Percentiles rank a stretch among this genome's conserved stretches.
Evolutionary conservation across 495 filamentous ascomycete genomes (phyloP).

Genomic region (Apiosordaria backusii): DNA sequence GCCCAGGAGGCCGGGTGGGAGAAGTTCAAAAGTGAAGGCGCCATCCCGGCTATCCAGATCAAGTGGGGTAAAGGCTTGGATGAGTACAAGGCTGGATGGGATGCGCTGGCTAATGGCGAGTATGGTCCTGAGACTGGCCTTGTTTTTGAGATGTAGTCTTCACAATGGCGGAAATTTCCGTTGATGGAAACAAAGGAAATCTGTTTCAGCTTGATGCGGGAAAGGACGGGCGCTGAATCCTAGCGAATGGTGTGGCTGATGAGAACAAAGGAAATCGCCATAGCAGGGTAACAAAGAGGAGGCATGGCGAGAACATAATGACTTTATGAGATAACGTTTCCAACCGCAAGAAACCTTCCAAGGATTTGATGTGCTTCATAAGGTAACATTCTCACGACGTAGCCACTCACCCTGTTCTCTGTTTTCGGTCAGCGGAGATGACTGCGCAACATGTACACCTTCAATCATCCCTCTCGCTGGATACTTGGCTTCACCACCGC

Average conservation of each 20-base stretch:
- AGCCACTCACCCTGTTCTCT: not conserved
- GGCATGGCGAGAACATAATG: not conserved
- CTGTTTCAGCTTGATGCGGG: not conserved
- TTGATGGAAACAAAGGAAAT: not conserved
- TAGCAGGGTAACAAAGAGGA: not conserved
- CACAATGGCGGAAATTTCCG: not conserved
- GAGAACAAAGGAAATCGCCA: not conserved
- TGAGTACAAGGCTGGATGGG: constrained; percentile 45
- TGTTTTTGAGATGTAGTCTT: constrained; percentile 28
- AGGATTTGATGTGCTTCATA: not conserved
- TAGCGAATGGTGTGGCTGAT: not conserved
- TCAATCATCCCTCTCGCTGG: not conserved
- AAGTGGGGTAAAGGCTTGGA: constrained; percentile 45
- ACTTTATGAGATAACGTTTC: not conserved
- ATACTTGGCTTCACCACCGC: not conserved
- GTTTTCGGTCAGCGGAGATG: not conserved
- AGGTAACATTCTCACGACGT: not conserved
- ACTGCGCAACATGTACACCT: not conserved
- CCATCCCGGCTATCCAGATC: constrained; percentile 35
- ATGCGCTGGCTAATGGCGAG: constrained; percentile 38
- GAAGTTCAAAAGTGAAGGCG: constrained; percentile 32
- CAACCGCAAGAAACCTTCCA: not conserved
- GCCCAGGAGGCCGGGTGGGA: constrained; percentile 28
- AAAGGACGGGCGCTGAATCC: not conserved
- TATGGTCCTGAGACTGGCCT: constrained; percentile 42